Percentiles rank a stretch among this genome's conserved stretches.
Conservation (phyloP, 2,329 filamentous ascomycete genomes). For the Akanthomyces uredinophilus region DNA sequence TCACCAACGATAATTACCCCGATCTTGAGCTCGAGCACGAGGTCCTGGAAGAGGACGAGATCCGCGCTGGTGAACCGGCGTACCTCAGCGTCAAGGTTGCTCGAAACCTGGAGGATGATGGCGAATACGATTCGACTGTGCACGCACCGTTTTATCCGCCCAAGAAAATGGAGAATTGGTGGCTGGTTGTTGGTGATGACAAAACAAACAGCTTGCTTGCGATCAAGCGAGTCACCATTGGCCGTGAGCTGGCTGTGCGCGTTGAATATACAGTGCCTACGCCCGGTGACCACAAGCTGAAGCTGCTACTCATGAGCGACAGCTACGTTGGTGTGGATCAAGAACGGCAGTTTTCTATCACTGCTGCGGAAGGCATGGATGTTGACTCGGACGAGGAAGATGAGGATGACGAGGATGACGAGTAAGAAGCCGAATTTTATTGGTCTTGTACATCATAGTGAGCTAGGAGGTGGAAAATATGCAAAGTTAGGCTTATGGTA, state of each 20-base stretch:
- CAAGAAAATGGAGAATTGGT: conserved; percentile 97
- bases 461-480: conserved; percentile 5
- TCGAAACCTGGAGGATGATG: conserved; percentile 68
- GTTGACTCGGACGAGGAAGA: conserved; percentile 73
- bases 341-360: conserved; percentile 81
- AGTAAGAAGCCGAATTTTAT: conserved; percentile 14
- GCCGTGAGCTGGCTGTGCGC: conserved; percentile 67
- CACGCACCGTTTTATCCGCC: conserved; percentile 92
- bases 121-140: conserved; percentile 72
- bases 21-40: conserved; percentile 90
- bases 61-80: conserved; percentile 74
- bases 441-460: conserved; percentile 14
- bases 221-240: conserved; percentile 91
- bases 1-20: conserved; percentile 95
- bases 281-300: conserved; percentile 79
- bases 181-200: conserved; percentile 93
- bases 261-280: conserved; percentile 85
- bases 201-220: conserved; percentile 80
- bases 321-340: conserved; percentile 97
- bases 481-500: neutral
- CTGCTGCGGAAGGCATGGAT: conserved; percentile 88
- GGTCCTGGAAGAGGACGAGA: conserved; percentile 71
- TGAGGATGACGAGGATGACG: conserved; percentile 31
- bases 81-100: conserved; percentile 81
- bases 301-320: conserved; percentile 93